Base-by-base conservation (phyloP, 2,329 filamentous ascomycete species). In the Cytospora piceicola region DNA sequence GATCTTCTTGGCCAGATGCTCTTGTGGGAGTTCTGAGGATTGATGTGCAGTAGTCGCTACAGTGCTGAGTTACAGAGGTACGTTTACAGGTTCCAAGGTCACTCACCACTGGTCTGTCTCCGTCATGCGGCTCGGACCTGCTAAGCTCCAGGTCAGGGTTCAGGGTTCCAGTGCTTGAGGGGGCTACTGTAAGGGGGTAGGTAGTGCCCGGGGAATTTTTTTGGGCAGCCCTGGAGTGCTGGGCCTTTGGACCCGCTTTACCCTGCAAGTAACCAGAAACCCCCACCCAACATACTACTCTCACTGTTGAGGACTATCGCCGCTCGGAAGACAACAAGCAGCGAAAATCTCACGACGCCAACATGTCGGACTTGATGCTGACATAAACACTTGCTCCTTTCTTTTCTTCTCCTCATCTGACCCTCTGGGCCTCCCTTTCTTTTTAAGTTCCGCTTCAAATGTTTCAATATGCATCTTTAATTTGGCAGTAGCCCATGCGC, bases 391-490 rank as follows among this genome's bases (percentile, higher is more conserved):
- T 29, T 32, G 17, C 22, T 17, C 20, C 46, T 6, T 56, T n/a
- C 2, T 8, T n/a, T 32, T n/a, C 12, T 14, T 34, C 29, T 57
- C 4, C 15, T 39, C 24, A 22, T 51, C 12, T 34, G 30, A 9
- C 22, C 7, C 8, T 57, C 29, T 29, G 36, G 11, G 12, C 36
- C 36, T 34, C 52, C 20, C 30, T 27, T n/a, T 49, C n/a, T 24
- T 22, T 11, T 22, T 11, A 2, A n/a, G 14, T 24, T 3, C 8
- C 20, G 11, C 46, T 22, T 46, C 12, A 15, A 36, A 22, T 20
- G 20, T n/a, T 49, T 51, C 53, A 63, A 57, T n/a, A 63, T 63
- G 60, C 53, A 57, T 46, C 36, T 57, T 49, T n/a, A 11, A 24
- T 24, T 49, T 5, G n/a, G 11, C 39, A 57, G 20, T n/a, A 49